Evolutionary conservation across 345 rosid genomes (phyloP).

Genomic region (Aquilaria yunnanensis): DNA sequence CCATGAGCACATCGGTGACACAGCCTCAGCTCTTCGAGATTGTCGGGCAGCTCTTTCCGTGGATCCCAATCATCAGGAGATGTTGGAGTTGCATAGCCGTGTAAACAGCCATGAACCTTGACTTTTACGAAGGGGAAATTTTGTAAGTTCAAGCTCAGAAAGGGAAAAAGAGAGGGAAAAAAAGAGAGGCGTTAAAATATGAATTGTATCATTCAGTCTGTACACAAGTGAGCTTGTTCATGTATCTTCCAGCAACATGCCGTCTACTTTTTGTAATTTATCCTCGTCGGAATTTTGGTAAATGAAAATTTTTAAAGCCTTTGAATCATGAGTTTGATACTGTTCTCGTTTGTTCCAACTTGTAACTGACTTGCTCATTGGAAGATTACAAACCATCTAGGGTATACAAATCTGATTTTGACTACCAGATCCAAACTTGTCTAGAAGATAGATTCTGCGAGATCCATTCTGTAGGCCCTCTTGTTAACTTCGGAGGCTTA

Average conservation of each 20-base stretch:
- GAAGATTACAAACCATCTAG: too few species aligned
- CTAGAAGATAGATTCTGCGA: too few species aligned
- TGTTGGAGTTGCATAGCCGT: slow-evolving; percentile 87
- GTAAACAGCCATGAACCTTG: slow-evolving; percentile 92
- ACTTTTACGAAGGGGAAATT: background rate
- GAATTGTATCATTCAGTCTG: slow-evolving; percentile 13
- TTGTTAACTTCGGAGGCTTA: too few species aligned
- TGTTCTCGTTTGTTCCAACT: too few species aligned
- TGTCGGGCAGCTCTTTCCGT: slow-evolving; percentile 96
- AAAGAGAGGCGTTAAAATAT: background rate
- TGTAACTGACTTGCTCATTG: too few species aligned
- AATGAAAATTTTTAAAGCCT: background rate
- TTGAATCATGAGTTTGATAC: too few species aligned
- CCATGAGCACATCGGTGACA: slow-evolving; percentile 80
- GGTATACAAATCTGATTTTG: too few species aligned
- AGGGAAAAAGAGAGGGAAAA: background rate
- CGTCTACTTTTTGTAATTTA: slow-evolving; percentile 1
- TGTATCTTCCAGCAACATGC: slow-evolving; percentile 9
- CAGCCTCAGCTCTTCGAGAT: slow-evolving; percentile 58
- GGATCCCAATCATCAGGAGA: slow-evolving; percentile 91
- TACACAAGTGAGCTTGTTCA: slow-evolving; percentile 12
- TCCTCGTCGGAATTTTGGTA: background rate
- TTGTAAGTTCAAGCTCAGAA: background rate
- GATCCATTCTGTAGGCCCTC: too few species aligned
- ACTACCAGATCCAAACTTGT: too few species aligned